Conservation (phyloP, 1,284 basidiomycete species). For the Cutaneotrichosporon daszewskae region DNA sequence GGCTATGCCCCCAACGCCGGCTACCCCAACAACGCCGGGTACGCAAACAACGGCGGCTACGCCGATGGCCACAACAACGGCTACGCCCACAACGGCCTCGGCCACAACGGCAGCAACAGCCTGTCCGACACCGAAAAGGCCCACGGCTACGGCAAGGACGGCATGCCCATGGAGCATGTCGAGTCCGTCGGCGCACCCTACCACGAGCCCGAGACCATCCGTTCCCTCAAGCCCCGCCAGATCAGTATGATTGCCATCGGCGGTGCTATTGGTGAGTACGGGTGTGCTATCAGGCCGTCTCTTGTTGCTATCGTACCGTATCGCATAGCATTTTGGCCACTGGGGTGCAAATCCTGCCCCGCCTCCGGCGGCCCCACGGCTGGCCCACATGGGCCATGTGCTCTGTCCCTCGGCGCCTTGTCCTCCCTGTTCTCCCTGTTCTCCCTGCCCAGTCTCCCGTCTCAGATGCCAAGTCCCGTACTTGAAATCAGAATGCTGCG, state of each 20-base stretch:
- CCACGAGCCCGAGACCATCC: conserved; percentile 15
- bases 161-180: conserved; percentile 1
- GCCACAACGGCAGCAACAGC: background rate
- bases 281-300: too few species aligned
- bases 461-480: too few species aligned
- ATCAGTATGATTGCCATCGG: conserved; percentile 46
- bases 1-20: background rate
- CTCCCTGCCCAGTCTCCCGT: too few species aligned
- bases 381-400: too few species aligned
- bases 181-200: background rate
- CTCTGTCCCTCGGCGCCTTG: too few species aligned
- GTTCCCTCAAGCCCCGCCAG: conserved; percentile 42
- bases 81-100: background rate
- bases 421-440: too few species aligned
- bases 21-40: background rate
- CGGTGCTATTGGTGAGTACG: conserved; percentile 48
- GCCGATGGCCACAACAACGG: conserved; percentile 1
- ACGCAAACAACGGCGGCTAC: background rate
- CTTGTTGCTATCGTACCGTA: too few species aligned
- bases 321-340: too few species aligned
- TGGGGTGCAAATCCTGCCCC: too few species aligned
- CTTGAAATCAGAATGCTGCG: too few species aligned
- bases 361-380: too few species aligned
- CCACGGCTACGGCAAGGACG: conserved; percentile 1
- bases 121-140: background rate